Evolutionary conservation across 1,284 basidiomycete species (phyloP), one percentile per base, ranked within the genome.

Genomic region (Malassezia brasiliensis): DNA sequence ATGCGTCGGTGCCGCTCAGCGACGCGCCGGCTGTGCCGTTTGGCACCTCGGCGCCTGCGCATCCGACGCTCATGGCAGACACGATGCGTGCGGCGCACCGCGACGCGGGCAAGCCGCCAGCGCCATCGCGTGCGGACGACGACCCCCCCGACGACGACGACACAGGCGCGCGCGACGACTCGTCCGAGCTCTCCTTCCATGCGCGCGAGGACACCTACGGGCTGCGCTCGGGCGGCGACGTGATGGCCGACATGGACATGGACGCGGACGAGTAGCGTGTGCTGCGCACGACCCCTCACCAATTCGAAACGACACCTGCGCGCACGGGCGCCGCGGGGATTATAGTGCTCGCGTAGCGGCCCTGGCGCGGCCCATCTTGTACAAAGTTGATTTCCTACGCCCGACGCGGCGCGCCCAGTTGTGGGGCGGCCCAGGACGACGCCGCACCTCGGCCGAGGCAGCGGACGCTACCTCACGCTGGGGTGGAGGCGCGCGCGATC

Each of bases 241-340:
- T 70, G 12, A 63, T 72, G 62, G 69, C 69, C 31, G 62, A 72
- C 44, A 71, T 72, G 68, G 70, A 72, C 54, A 72, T 72, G 70
- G 70, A 72, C 45, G 67, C 64, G 30, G 67, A 67, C 51, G 61
- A 64, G 34, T 45, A 45, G 42, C 6, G 12, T 20, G 12, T 22
- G 40, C 15, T 11, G 32, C 25, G 14, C 32, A 34, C 14, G 32
- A 10, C 9, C 32, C 32, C 32, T 34, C 32, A 34, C 32, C 32
- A 11, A 34, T 34, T 34, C 32, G 32, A 14, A 34, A 34, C 32
- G 25, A 28, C 25, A 3, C 25, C 31, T 17, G 28, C 20, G 28
- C 25, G 17, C 28, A 30, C 42, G 25, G 8, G 14, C 25, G n/a
- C 25, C 25, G 25, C 25, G 25, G 3, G 25, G 7, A 28, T 28